A percentile compares a stretch with the other conserved stretches of the same genome.
phyloP scores from a whole-genome alignment of 2,329 filamentous ascomycete species.

The Aspergillus proliferans region DNA sequence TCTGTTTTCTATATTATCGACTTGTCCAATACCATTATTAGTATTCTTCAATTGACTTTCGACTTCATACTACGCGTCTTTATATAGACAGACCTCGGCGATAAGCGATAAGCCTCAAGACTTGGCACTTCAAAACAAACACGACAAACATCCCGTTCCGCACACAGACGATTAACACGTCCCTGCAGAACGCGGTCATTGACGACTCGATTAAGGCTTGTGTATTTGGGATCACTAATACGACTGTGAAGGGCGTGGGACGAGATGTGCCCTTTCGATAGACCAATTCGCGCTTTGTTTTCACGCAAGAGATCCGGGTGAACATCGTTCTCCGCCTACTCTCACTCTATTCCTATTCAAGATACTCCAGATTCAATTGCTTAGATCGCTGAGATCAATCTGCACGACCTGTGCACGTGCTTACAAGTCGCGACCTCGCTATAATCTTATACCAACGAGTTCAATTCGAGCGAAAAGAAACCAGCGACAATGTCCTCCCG shows the following conservation, averaged over 20 bases:
- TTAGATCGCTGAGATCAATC: not conserved
- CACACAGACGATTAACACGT: not conserved
- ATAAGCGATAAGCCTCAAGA: slow-evolving; percentile 1
- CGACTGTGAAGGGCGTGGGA: not conserved
- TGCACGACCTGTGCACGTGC: not conserved
- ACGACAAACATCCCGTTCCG: slow-evolving; percentile 16
- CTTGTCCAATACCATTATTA: not conserved
- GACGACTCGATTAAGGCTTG: not conserved
- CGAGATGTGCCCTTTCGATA: slow-evolving; percentile 3
- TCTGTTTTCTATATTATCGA: not conserved
- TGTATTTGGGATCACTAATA: not conserved
- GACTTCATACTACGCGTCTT: no score
- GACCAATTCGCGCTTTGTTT: not conserved
- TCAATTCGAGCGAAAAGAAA: slow-evolving; percentile 5
- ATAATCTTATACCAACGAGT: not conserved
- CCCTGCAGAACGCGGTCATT: not conserved
- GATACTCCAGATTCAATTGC: not conserved
- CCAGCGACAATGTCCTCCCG: slow-evolving; percentile 23
- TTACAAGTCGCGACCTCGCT: not conserved
- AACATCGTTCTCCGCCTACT: not conserved
- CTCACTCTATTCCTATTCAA: not conserved
- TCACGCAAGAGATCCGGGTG: slow-evolving; percentile 2
- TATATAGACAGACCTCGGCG: not conserved
- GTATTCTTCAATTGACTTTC: not conserved
- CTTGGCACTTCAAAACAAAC: slow-evolving; percentile 20